phyloP scores from a whole-genome alignment of 257 asterid species.

The Fraxinus excelsior region DNA sequence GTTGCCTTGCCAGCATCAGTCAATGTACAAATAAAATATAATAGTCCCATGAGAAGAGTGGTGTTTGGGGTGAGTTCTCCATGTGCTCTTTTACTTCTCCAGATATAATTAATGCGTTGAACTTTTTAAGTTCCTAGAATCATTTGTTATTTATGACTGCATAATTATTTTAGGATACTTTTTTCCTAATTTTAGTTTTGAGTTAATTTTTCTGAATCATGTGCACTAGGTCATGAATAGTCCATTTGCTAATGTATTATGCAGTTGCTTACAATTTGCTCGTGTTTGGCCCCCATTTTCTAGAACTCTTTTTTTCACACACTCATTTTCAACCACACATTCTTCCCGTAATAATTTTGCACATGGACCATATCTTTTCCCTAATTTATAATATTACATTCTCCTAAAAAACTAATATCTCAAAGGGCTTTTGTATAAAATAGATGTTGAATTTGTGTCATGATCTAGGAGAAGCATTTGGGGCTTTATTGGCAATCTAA shows the following conservation, averaged over 20 bases:
- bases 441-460: conserved; percentile 13
- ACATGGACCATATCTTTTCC: too few relatives aligned
- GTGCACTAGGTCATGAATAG: conserved; percentile 13
- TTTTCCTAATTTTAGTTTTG: background rate
- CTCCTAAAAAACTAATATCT: too few relatives aligned
- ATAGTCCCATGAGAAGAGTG: conserved; percentile 85
- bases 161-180: background rate
- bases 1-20: conserved; percentile 88
- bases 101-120: background rate
- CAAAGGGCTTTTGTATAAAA: too few relatives aligned
- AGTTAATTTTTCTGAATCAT: conserved; percentile 18
- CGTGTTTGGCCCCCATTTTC: too few relatives aligned
- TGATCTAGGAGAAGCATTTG: background rate
- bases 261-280: background rate
- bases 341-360: too few relatives aligned
- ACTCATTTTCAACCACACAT: too few relatives aligned
- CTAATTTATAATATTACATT: too few relatives aligned
- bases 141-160: background rate
- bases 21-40: conserved; percentile 84
- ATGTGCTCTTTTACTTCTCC: conserved; percentile 13
- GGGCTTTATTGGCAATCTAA: background rate
- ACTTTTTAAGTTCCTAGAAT: conserved; percentile 1
- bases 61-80: conserved; percentile 85
- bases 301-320: too few relatives aligned
- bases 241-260: conserved; percentile 14